phyloP scores from a whole-genome alignment of 2,329 filamentous ascomycete genomes.

The Myriangium duriaei region DNA sequence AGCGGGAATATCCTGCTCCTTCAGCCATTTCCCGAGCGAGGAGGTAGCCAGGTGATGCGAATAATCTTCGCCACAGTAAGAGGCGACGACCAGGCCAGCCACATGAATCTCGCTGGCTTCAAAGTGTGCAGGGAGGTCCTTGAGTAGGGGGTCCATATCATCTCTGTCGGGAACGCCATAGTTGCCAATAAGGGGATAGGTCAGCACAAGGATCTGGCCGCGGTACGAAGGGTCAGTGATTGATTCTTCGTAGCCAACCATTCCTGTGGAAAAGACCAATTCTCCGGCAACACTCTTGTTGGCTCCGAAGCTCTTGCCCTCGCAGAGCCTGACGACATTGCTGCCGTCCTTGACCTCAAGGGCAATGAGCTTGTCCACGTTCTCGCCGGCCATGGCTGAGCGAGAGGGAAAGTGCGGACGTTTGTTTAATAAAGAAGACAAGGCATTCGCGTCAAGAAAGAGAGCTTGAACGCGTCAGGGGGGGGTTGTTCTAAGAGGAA shows the following conservation, averaged over 20 bases:
- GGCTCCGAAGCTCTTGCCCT: conserved; percentile 93
- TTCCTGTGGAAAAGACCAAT: conserved; percentile 97
- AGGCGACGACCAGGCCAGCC: conserved; percentile 77
- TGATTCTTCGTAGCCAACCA: conserved; percentile 97
- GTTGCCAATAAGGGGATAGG: conserved; percentile 90
- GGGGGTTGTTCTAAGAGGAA: conserved; percentile 1
- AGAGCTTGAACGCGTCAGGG: conserved; percentile 8
- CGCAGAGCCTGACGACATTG: conserved; percentile 48
- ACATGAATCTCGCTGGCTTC: conserved; percentile 90
- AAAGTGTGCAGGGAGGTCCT: conserved; percentile 81
- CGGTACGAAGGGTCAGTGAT: conserved; percentile 79
- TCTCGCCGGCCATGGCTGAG: conserved; percentile 13
- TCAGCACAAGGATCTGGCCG: conserved; percentile 90
- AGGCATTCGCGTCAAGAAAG: conserved; percentile 4
- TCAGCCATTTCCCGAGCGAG: conserved; percentile 87
- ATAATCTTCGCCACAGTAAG: conserved; percentile 88
- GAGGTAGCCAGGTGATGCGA: conserved; percentile 88
- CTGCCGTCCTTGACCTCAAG: conserved; percentile 89
- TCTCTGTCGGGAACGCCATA: conserved; percentile 91
- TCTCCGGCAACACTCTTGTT: conserved; percentile 90
- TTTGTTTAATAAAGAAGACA: not conserved
- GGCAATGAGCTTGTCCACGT: conserved; percentile 44
- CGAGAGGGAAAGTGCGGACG: not conserved
- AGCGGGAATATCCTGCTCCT: conserved; percentile 86
- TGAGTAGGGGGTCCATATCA: conserved; percentile 69